Percentiles rank a stretch among this genome's conserved stretches.
Evolutionary conservation across 2,329 filamentous ascomycete species (phyloP).

Genomic region (Furcasterigmium furcatum): DNA sequence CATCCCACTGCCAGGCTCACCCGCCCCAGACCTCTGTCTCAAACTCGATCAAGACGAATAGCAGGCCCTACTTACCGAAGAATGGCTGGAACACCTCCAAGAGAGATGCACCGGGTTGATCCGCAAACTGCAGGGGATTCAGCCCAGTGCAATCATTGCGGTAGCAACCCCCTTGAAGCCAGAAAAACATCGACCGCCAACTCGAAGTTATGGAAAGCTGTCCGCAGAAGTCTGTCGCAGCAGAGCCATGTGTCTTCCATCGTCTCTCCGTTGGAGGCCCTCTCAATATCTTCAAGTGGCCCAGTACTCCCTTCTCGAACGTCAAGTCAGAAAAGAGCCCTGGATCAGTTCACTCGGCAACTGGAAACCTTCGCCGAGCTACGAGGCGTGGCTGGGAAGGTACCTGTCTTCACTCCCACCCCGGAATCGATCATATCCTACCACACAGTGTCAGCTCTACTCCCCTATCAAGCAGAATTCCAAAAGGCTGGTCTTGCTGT

Average conservation of each 20-base stretch:
- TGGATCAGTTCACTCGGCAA: slow-evolving; percentile 25
- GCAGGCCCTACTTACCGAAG: no score
- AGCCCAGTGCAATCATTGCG: no score
- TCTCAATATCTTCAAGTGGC: slow-evolving; percentile 1
- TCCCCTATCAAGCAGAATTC: slow-evolving; percentile 53
- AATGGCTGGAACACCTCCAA: no score
- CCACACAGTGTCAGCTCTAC: slow-evolving; percentile 48
- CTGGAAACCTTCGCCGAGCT: slow-evolving; percentile 19
- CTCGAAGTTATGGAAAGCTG: slow-evolving; percentile 12
- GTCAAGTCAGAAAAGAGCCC: slow-evolving; percentile 36
- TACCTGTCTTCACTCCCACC: slow-evolving; percentile 35
- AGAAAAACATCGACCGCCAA: not conserved
- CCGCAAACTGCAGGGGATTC: no score
- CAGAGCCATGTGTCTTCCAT: slow-evolving; percentile 12
- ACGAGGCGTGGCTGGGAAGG: slow-evolving; percentile 30
- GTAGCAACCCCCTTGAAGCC: no score
- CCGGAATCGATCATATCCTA: slow-evolving; percentile 38
- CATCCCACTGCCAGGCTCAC: no score
- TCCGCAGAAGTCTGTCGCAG: slow-evolving; percentile 12
- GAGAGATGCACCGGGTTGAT: no score
- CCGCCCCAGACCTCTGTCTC: no score
- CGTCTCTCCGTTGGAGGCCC: slow-evolving; percentile 6
- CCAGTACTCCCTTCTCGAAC: slow-evolving; percentile 27
- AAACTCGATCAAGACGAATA: no score
- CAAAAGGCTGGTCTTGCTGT: slow-evolving; percentile 51